Evolutionary conservation across 2,329 filamentous ascomycete genomes (phyloP).

Genomic region (Cordyceps fumosorosea): DNA sequence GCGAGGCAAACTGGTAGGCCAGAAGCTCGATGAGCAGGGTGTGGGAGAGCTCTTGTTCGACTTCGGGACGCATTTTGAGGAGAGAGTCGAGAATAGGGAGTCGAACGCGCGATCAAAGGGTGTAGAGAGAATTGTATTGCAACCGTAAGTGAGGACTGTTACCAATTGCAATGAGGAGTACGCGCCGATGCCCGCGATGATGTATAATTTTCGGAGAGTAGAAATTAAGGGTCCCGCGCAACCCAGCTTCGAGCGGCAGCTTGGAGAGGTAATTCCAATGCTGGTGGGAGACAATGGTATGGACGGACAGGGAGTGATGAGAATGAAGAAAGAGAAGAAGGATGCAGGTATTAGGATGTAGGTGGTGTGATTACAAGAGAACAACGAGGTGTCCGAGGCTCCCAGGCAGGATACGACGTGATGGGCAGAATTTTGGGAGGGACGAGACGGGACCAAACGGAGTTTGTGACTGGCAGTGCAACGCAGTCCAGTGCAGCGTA

Average conservation of each 20-base stretch:
- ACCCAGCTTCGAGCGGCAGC: slow-evolving; percentile 12
- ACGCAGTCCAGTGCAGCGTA: neutral
- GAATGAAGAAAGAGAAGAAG: slow-evolving; percentile 14
- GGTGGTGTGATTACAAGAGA: slow-evolving; percentile 12
- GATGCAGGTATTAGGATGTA: slow-evolving; percentile 11
- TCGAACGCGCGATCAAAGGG: neutral
- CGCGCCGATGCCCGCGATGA: neutral
- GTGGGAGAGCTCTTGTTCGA: slow-evolving; percentile 98
- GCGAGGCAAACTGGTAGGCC: slow-evolving; percentile 98
- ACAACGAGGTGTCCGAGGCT: slow-evolving; percentile 14
- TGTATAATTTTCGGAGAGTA: neutral
- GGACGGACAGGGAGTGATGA: slow-evolving; percentile 8
- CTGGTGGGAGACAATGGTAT: slow-evolving; percentile 8
- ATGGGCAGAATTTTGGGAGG: slow-evolving; percentile 11
- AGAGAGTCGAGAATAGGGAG: slow-evolving; percentile 15
- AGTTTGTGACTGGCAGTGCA: neutral
- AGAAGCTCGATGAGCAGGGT: slow-evolving; percentile 97
- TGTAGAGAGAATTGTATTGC: neutral
- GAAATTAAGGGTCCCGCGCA: slow-evolving; percentile 13
- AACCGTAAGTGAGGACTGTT: neutral
- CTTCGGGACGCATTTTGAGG: slow-evolving; percentile 84
- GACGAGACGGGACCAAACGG: slow-evolving; percentile 5
- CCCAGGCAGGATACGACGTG: slow-evolving; percentile 18
- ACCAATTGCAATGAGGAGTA: slow-evolving; percentile 1
- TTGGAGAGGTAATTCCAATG: slow-evolving; percentile 6